Evolutionary conservation across 2,329 filamentous ascomycete genomes (phyloP).

Genomic region (Aspergillus sp.): DNA sequence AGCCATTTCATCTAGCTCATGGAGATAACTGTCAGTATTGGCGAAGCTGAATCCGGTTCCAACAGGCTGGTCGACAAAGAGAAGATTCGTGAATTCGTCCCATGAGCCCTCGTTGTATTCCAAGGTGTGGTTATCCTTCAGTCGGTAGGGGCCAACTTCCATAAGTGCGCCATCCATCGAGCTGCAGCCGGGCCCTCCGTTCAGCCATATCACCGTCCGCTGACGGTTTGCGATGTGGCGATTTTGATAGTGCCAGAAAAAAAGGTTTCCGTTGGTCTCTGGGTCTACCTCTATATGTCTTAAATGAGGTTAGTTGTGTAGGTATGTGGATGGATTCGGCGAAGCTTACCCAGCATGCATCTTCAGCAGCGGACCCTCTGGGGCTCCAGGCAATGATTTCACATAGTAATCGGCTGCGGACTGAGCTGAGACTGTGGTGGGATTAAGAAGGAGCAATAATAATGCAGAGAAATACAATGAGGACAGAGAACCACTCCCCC

Average conservation of each 20-base stretch:
- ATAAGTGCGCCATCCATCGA: conserved; percentile 96
- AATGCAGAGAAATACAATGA: conserved; percentile 20
- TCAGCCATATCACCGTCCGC: conserved; percentile 93
- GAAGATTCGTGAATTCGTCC: conserved; percentile 95
- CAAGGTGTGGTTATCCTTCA: conserved; percentile 71
- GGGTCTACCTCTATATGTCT: conserved; percentile 90
- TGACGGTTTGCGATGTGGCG: conserved; percentile 89
- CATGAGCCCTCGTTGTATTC: conserved; percentile 90
- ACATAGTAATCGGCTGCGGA: conserved; percentile 88
- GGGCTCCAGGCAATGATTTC: conserved; percentile 77
- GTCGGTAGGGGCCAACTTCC: conserved; percentile 90
- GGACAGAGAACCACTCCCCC: conserved; percentile 9
- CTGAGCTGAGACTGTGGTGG: conserved; percentile 40
- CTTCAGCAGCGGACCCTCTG: conserved; percentile 75
- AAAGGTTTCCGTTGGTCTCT: conserved; percentile 85
- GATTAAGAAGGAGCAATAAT: conserved; percentile 27
- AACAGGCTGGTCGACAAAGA: conserved; percentile 96
- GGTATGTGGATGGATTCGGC: neutral
- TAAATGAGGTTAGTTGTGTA: neutral
- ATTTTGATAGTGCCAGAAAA: conserved; percentile 98
- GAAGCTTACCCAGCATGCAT: conserved; percentile 91
- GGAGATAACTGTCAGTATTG: conserved; percentile 81
- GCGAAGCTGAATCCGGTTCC: conserved; percentile 97
- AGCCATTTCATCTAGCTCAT: conserved; percentile 86
- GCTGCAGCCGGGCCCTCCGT: conserved; percentile 94